Base-by-base conservation (phyloP, 208 protist genomes). In the Acanthamoeba royreba region DNA sequence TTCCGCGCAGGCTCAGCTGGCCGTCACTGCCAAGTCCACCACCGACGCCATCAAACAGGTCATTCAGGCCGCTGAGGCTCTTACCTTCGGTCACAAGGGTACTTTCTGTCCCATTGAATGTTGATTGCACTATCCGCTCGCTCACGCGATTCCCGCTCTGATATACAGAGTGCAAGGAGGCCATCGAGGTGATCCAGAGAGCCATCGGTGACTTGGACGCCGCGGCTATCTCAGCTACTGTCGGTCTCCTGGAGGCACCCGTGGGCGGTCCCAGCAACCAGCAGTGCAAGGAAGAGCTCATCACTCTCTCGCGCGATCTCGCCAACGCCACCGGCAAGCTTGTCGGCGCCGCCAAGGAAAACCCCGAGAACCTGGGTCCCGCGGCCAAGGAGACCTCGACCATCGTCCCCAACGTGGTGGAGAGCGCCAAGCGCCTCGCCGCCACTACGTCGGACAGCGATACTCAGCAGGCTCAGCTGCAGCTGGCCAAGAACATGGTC, bases 131-230 rank as follows among this genome's bases (percentile, higher is more conserved):
- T 69, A n/a, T 69, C 28, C 58, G 33, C 28, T 31, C 33, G 58
- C 28, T 35, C 28, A 69, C 40, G 4, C 69, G 35, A 81, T 35
- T 35, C 33, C 69, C 5, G 17, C 28, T 81, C 22, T 81, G 42
- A 11, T 42, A 0, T 2, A 42, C 15, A 33, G 92, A 96, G 40
- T 77, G 94, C 38, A 94, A 96, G 46, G 95, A 96, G 40, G 94
- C 93, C 1, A 93, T 96, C 66, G 95, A 96, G 58, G 88, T 94
- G n/a, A 94, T 96, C 72, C 93, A 94, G 92, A 47, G 93, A 22
- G 95, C 95, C 45, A 94, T 96, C 25, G 95, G 93, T 11, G 95
- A 96, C 61, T 49, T 96, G 28, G 95, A 96, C 83, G 94, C 95
- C n/a, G 95, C 95, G 8, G 91, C 95, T 15, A 92, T 96, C 33